Evolutionary conservation across 805 yeast genomes (phyloP), one percentile per base, ranked within the genome.

Genomic region (Yamadazyma olivae): DNA sequence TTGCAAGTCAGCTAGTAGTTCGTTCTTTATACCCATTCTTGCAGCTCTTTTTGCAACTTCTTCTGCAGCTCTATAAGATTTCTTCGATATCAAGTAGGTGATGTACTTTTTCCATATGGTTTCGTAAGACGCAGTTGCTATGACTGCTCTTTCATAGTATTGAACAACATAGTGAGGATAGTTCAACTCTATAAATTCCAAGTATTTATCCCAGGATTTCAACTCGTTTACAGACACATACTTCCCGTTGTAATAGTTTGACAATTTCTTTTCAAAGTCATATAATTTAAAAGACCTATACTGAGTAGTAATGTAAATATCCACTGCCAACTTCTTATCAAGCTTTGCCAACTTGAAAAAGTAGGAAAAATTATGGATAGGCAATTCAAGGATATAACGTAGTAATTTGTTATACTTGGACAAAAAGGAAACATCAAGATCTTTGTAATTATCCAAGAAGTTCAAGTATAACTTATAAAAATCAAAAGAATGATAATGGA

Each of bases 191-290:
- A 77, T 57, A 38, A 67, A 75, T 43, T 70, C 71, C 24, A 83
- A 48, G 53, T 82, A 87, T 19, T 63, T 54, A 35, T 70, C 74
- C 79, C 95, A 83, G 8, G 60, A 64, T 14, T 70, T 72, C 15
- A 81, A 49, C 45, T 83, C 84, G 33, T 74, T 70, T 16, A 49
- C 51, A 3, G 65, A 51, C 8, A 62, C 38, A 6, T 51, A 41
- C 10, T 56, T 49, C 1, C 68, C 63, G 18, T 57, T 59, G 44
- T 52, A 72, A 42, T 59, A 71, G 6, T 67, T 69, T 5, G 51
- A 44, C 5, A 77, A 46, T 1, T 53, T 50, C 39, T 65, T 64
- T 41, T 81, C 87, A 53, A 52, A 79, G 6, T 58, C 53, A 51
- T 66, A 79, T 9, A 75, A 36, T 39, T 75, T 76, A 53, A 59